Percentiles rank a stretch among this genome's conserved stretches.
phyloP scores from a whole-genome alignment of 495 filamentous ascomycete genomes.

The Neurospora sp. region DNA sequence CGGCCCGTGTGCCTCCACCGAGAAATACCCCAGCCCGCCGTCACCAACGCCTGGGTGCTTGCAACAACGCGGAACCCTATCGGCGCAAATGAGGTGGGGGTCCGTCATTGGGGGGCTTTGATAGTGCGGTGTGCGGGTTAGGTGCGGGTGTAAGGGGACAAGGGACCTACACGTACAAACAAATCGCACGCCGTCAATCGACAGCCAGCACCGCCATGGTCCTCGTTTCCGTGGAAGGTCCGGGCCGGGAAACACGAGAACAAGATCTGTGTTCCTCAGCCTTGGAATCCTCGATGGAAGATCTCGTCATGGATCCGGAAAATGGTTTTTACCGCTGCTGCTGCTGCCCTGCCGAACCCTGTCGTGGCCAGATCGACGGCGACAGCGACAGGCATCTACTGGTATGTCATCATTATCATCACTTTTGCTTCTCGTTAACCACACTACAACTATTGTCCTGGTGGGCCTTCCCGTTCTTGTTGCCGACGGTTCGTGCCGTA shows the following conservation, averaged over 20 bases:
- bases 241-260: background rate
- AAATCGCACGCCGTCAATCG: background rate
- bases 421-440: background rate
- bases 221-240: background rate
- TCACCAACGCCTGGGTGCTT: conserved; percentile 10
- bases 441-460: background rate
- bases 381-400: background rate
- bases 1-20: conserved; percentile 11
- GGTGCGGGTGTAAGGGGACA: background rate
- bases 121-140: conserved; percentile 8
- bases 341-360: background rate
- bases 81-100: conserved; percentile 16
- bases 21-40: conserved; percentile 6
- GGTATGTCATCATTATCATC: background rate
- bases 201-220: background rate
- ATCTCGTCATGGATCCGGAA: background rate
- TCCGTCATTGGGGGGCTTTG: conserved; percentile 12
- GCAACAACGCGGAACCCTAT: conserved; percentile 15
- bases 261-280: background rate
- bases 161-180: background rate
- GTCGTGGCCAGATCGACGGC: background rate
- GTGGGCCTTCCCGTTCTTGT: background rate
- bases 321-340: background rate
- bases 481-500: background rate
- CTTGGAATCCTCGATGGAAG: background rate